Percentiles rank a stretch among this genome's conserved stretches.
These are phyloP conservation scores for Cytospora piceicola DNA, from an alignment of 2,329 filamentous ascomycete genomes.

Conservation along the genomic window DNA sequence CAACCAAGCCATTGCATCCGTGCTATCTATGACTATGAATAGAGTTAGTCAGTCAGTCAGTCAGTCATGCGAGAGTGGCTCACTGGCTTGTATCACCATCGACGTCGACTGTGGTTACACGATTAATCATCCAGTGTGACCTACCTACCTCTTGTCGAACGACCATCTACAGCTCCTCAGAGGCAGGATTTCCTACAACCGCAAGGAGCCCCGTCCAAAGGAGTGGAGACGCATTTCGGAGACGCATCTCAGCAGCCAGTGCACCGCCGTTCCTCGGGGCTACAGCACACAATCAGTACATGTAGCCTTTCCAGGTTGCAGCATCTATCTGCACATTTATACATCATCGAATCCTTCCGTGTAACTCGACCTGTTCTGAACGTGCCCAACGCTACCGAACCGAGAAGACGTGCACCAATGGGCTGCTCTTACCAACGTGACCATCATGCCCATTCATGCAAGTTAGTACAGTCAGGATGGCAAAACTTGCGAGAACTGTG, in stretches of 20 bases:
- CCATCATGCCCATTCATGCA: slow-evolving; percentile 28
- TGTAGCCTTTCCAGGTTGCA: slow-evolving; percentile 19
- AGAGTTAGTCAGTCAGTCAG: no score
- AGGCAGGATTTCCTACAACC: neutral
- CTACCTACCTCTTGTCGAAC: neutral
- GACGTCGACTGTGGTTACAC: slow-evolving; percentile 19
- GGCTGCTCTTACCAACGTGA: slow-evolving; percentile 19
- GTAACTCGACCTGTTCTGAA: slow-evolving; percentile 25
- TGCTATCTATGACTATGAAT: slow-evolving; percentile 22
- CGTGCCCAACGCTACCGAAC: slow-evolving; percentile 6
- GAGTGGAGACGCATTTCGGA: no score
- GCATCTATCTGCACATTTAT: slow-evolving; percentile 19
- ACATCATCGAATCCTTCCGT: slow-evolving; percentile 28
- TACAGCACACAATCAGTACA: neutral
- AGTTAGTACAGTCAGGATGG: slow-evolving; percentile 20
- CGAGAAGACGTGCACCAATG: slow-evolving; percentile 17
- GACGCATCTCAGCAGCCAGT: no score
- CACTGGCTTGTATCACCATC: slow-evolving; percentile 12
- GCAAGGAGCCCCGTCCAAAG: neutral
- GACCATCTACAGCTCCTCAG: neutral
- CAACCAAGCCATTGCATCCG: slow-evolving; percentile 13
- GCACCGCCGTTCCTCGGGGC: neutral
- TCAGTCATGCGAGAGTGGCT: slow-evolving; percentile 19
- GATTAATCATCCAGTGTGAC: slow-evolving; percentile 11
- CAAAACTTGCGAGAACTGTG: slow-evolving; percentile 12